phyloP scores from a whole-genome alignment of 176 grass and related monocot genomes.

The barley (Hordeum vulgare) region DNA sequence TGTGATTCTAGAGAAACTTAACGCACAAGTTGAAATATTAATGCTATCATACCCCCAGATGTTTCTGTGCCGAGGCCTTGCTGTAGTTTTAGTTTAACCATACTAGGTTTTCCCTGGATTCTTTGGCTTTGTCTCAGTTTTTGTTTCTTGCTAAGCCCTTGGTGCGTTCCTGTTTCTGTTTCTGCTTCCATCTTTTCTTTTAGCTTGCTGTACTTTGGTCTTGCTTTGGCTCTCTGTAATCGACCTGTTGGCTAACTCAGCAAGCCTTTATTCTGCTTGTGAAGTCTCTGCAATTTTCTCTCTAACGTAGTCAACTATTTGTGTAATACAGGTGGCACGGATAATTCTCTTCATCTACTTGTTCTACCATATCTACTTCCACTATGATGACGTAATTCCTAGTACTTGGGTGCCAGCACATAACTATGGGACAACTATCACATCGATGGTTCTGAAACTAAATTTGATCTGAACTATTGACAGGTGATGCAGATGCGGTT shows the following conservation, averaged over 20 bases:
- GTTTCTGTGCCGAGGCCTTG: neutral
- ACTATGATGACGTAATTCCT: conserved; percentile 68
- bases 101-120: neutral
- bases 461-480: conserved; percentile 19
- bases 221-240: neutral
- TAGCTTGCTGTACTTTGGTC: neutral
- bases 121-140: neutral
- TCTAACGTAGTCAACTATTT: conserved; percentile 7
- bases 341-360: conserved; percentile 88
- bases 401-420: neutral
- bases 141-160: neutral
- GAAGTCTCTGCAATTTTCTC: neutral
- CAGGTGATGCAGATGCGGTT: conserved; percentile 67
- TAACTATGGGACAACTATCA: neutral
- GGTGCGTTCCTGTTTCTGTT: neutral
- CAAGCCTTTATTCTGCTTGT: neutral
- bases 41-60: neutral
- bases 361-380: conserved; percentile 90
- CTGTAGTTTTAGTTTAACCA: neutral
- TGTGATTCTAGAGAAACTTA: neutral
- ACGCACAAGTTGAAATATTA: neutral
- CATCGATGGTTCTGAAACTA: conserved; percentile 8
- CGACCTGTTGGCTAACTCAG: neutral
- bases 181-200: neutral
- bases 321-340: conserved; percentile 73